Evolutionary conservation across 1,284 basidiomycete species (phyloP), one percentile per base, ranked within the genome.

Genomic region (Heterobasidion parviporum): DNA sequence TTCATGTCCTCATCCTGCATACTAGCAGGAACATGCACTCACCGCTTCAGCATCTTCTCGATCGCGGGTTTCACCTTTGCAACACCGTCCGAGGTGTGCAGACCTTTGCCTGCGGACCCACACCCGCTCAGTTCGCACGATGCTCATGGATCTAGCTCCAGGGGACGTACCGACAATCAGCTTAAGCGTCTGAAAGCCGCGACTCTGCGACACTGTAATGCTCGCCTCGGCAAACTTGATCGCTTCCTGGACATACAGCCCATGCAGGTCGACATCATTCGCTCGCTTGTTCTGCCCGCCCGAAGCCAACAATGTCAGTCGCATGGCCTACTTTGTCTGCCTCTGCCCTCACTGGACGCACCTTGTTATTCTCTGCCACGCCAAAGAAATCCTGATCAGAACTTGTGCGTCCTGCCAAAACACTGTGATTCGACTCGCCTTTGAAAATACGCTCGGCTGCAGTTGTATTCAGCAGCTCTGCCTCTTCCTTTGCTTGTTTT

Each of bases 101-200:
- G 16, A 32, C 47, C 47, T 49, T 49, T 63, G 34, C 65, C 65
- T 76, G 57, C 2, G 14, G 47, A 18, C 14, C 6, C 26, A 16
- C 18, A 20, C 47, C 14, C 14, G 8, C 12, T 48, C 20, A 6
- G 47, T 15, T 9, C 6, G 20, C 12, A 26, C 16, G 12, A 49
- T 33, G 32, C 8, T 26, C 14, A 15, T 14, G 15, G 32, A 15
- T 9, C 9, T 14, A 20, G 14, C 14, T 8, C 16, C 7, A 20
- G 6, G 7, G 5, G 26, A 26, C 47, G 14, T 32, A 49, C 47
- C 47, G n/a, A 49, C 47, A 32, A 49, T 49, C 16, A 49, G 26
- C 8, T 33, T 18, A 7, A 49, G 18, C 7, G 16, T 10, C 15
- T 6, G 7, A 7, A 20, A 6, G 16, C 47, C 47, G 16, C 26